These are phyloP conservation scores for Triticum timopheevii DNA, from an alignment of 176 grass and related monocot genomes.

Conservation along the genomic window DNA sequence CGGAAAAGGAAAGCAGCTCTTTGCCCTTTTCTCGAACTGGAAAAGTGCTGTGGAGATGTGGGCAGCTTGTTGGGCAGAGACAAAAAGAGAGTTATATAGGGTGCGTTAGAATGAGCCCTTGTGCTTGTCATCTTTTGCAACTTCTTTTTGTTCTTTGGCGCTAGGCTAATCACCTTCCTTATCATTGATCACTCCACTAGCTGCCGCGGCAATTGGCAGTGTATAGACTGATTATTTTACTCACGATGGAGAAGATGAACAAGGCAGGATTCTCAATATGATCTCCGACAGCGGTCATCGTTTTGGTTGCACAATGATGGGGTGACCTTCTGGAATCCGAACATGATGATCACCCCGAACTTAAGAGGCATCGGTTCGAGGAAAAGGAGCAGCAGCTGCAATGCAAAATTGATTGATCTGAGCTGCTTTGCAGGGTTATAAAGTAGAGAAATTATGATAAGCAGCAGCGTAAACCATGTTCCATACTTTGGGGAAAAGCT, in stretches of 20 bases:
- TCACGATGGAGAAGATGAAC: slow-evolving; percentile 5
- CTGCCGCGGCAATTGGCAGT: background rate
- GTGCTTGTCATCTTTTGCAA: background rate
- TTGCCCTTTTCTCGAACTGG: slow-evolving; percentile 31
- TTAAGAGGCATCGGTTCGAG: background rate
- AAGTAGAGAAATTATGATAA: slow-evolving; percentile 28
- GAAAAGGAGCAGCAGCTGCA: slow-evolving; percentile 1
- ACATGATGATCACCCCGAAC: slow-evolving; percentile 18
- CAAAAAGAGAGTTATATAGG: slow-evolving; percentile 20
- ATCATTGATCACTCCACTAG: slow-evolving; percentile 20
- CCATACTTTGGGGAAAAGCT: slow-evolving; percentile 18
- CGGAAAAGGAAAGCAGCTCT: slow-evolving; percentile 36
- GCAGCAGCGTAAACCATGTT: slow-evolving; percentile 23
- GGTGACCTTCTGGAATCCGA: slow-evolving; percentile 33
- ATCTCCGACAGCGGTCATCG: slow-evolving; percentile 25
- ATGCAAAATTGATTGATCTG: slow-evolving; percentile 30
- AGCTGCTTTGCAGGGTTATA: background rate
- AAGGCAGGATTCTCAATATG: slow-evolving; percentile 15
- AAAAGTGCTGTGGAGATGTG: slow-evolving; percentile 30
- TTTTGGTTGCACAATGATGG: slow-evolving; percentile 22
- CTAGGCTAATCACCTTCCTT: slow-evolving; percentile 13
- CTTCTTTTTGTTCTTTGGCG: slow-evolving; percentile 17
- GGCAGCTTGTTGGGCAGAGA: slow-evolving; percentile 23
- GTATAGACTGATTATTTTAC: slow-evolving; percentile 15
- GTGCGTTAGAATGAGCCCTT: background rate